Evolutionary conservation across 257 asterid genomes (phyloP), one percentile per base, ranked within the genome.

Genomic region (Avicennia marina): DNA sequence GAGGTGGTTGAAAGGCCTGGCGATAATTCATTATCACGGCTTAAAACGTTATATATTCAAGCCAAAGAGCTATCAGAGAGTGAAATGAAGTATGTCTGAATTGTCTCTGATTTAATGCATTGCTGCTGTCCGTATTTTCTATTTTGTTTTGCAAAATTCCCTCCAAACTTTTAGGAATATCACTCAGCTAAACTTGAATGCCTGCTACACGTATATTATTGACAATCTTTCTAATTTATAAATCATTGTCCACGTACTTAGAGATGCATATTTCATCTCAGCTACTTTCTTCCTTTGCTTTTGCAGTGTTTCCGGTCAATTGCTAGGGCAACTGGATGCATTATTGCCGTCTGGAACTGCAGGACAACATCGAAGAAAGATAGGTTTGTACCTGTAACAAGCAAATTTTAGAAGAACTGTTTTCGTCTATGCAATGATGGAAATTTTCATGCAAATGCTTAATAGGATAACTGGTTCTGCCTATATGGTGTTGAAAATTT

Each of bases 1-100:
- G 95, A 82, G 67, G 72, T 78, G 39, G 96, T 93, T 53, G 95
- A 93, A 68, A 88, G 80, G 75, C 89, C 95, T 16, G 94, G 94
- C 49, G 97, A 93, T 70, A 76, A 48, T 70, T 88, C 95, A 31
- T 70, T 93, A 27, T 50, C 81, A 39, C 79, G 40, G 80, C 98
- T 93, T 49, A 86, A 82, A 74, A 66, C 44, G 71, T 68, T 89
- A 70, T 93, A 93, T 44, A 75, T 72, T 59, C 90, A 72, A 73
- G 98, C 97, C 56, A 93, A 86, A 79, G 97, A 86, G 32, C 86
- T 93, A 25, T 84, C 95, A 0, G 95, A 83, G 78, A 73, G 34
- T 54, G 97, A 89, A 86, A 83, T 79, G 62, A 62, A 50, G 97
- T 93, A 73, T 34, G 84, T 64, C 33, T 63, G 17, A 27, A 16